Evolutionary conservation across 2,329 filamentous ascomycete genomes (phyloP).

Genomic region (Pyrenochaeta sp.): DNA sequence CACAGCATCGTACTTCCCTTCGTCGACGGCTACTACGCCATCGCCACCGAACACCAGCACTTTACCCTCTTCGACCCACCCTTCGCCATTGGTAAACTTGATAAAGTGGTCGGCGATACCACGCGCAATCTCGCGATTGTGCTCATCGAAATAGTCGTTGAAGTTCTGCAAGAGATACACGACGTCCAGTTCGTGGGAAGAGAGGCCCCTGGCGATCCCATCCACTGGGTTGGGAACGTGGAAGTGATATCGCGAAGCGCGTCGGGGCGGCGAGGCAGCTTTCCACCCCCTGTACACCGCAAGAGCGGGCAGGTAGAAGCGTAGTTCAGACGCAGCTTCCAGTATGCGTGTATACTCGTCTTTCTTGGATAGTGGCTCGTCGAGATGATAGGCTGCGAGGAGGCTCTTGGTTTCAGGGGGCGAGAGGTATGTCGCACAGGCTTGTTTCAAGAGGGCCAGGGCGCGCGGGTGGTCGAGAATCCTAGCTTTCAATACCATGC

Average conservation of each 20-base stretch:
- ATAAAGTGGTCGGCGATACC: constrained; percentile 36
- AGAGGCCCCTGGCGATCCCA: constrained; percentile 25
- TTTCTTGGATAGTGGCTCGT: constrained; percentile 35
- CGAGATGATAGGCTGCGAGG: constrained; percentile 49
- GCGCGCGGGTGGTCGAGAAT: constrained; percentile 39
- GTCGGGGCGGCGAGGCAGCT: constrained; percentile 5
- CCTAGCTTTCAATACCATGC: constrained; percentile 32
- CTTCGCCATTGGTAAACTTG: constrained; percentile 30
- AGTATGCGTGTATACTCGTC: constrained; percentile 19
- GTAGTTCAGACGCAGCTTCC: constrained; percentile 54
- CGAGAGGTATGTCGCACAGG: constrained; percentile 25
- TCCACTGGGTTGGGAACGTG: constrained; percentile 37
- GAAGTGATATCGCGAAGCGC: constrained; percentile 35
- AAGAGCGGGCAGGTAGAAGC: constrained; percentile 53
- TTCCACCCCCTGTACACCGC: constrained; percentile 46
- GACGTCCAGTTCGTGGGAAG: constrained; percentile 43
- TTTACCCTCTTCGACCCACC: constrained; percentile 27
- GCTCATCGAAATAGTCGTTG: constrained; percentile 20
- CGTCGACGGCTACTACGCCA: constrained; percentile 17
- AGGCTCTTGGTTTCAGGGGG: constrained; percentile 23
- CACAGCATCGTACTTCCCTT: constrained; percentile 28
- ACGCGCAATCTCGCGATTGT: constrained; percentile 12
- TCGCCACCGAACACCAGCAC: constrained; percentile 27
- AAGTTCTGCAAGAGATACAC: constrained; percentile 39
- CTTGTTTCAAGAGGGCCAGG: constrained; percentile 16